These are phyloP conservation scores for Ceratocystis lukuohia DNA, from an alignment of 2,329 filamentous ascomycete species.

Conservation along the genomic window DNA sequence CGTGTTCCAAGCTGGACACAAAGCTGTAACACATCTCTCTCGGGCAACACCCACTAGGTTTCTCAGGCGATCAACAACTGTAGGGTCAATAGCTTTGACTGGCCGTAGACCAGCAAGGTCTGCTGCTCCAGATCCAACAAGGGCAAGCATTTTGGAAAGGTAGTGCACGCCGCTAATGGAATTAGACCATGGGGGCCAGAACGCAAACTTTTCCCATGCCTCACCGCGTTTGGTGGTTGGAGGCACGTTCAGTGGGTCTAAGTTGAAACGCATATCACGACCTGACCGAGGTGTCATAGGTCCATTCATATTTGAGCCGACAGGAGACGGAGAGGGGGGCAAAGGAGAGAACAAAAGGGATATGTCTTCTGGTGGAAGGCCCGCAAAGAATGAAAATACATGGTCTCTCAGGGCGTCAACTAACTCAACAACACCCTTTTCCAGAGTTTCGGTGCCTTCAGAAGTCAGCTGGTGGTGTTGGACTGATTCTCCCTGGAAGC, in stretches of 20 bases:
- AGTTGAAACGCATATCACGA: slow-evolving; percentile 62
- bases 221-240: slow-evolving; percentile 68
- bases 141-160: slow-evolving; percentile 62
- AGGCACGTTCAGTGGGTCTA: slow-evolving; percentile 65
- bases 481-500: slow-evolving; percentile 68
- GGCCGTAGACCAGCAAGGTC: slow-evolving; percentile 69
- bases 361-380: slow-evolving; percentile 80
- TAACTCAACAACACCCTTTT: slow-evolving; percentile 69
- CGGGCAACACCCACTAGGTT: slow-evolving; percentile 62
- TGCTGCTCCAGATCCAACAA: slow-evolving; percentile 75
- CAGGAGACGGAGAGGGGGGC: slow-evolving; percentile 51
- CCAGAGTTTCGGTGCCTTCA: slow-evolving; percentile 56
- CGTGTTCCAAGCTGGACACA: slow-evolving; percentile 82
- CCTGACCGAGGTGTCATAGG: slow-evolving; percentile 41
- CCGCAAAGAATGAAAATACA: slow-evolving; percentile 69
- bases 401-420: slow-evolving; percentile 69
- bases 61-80: slow-evolving; percentile 58
- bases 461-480: slow-evolving; percentile 67
- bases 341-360: slow-evolving; percentile 75
- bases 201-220: slow-evolving; percentile 83
- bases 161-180: slow-evolving; percentile 87
- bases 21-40: slow-evolving; percentile 71
- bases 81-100: slow-evolving; percentile 41
- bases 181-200: slow-evolving; percentile 90
- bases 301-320: slow-evolving; percentile 34